Conservation (phyloP, 768 basidiomycete species). For the Sarcodon sp. region DNA sequence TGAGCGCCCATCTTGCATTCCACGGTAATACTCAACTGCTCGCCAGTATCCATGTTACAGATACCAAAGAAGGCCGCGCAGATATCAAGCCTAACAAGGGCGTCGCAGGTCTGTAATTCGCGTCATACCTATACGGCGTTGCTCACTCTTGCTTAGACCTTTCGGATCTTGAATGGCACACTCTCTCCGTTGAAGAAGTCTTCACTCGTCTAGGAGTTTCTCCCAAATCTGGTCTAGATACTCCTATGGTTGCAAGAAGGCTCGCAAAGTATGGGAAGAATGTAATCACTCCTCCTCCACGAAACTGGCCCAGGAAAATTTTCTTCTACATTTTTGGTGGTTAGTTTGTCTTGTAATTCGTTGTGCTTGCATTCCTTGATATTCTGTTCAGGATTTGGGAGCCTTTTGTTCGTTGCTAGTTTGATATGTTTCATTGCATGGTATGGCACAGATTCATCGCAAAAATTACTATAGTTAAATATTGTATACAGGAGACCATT, state of each 20-base stretch:
- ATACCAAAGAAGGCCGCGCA: no score
- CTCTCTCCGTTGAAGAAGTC: slow-evolving; percentile 25
- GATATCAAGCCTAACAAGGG: no score
- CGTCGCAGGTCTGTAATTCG: no score
- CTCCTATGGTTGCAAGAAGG: slow-evolving; percentile 18
- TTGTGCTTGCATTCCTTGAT: no score
- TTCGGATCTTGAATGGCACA: slow-evolving; percentile 15
- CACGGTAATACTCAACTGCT: no score
- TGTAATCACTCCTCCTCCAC: slow-evolving; percentile 33
- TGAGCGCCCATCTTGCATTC: no score
- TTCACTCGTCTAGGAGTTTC: slow-evolving; percentile 30
- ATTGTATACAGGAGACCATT: slow-evolving; percentile 36
- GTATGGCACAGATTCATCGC: slow-evolving; percentile 9
- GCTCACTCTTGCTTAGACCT: no score
- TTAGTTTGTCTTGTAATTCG: slow-evolving; percentile 38
- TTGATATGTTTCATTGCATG: slow-evolving; percentile 44
- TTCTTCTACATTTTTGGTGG: slow-evolving; percentile 44
- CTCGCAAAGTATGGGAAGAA: slow-evolving; percentile 28
- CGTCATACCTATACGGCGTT: no score
- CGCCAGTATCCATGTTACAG: no score
- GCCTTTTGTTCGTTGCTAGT: slow-evolving; percentile 28
- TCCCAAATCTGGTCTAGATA: slow-evolving; percentile 33
- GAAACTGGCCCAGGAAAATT: slow-evolving; percentile 34
- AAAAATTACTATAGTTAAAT: not conserved
- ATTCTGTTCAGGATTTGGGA: slow-evolving; percentile 25